Conservation (phyloP, 345 rosid genomes). For the Bruguiera gymnorhiza region DNA sequence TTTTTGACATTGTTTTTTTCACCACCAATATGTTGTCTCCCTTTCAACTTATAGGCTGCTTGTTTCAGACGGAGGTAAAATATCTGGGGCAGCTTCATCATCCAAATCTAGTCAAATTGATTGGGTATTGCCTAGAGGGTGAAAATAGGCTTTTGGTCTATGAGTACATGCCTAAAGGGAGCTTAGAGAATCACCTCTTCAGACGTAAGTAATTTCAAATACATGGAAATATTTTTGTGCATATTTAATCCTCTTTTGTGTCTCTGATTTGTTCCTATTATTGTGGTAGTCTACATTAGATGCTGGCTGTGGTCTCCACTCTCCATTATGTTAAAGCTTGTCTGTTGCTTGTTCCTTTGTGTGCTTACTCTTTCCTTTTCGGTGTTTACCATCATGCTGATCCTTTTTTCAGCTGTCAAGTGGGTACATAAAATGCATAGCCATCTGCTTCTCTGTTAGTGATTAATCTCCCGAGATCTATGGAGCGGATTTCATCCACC, state of each 20-base stretch:
- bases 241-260: neutral
- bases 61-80: constrained; percentile 61
- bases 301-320: neutral
- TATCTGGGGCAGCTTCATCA: constrained; percentile 74
- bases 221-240: neutral
- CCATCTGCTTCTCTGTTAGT: neutral
- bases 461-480: neutral
- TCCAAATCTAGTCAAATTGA: constrained; percentile 69
- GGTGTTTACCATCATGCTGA: neutral
- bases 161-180: constrained; percentile 74
- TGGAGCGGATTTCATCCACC: no score
- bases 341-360: neutral
- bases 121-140: constrained; percentile 68
- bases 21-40: neutral
- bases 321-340: no score
- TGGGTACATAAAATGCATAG: neutral
- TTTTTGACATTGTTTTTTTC: neutral
- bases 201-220: constrained; percentile 41
- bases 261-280: neutral
- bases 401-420: neutral
- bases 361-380: neutral
- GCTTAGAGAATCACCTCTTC: constrained; percentile 73
- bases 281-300: neutral
- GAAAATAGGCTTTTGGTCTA: constrained; percentile 75
- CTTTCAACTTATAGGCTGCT: constrained; percentile 10